Base-by-base conservation (phyloP, 306 rosid species). In the peach (Prunus persica) region DNA sequence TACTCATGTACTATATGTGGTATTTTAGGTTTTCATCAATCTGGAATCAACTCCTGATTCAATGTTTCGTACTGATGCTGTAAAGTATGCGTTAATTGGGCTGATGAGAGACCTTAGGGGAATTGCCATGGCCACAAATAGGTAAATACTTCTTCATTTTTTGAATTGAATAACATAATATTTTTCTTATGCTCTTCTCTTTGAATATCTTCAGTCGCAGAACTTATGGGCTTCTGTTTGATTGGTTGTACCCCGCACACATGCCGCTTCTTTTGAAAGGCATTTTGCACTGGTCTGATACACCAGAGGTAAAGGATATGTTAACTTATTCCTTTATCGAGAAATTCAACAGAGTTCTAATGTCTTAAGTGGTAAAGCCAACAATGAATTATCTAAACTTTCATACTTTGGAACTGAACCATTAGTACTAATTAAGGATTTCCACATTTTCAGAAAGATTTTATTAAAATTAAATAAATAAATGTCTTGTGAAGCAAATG, bases 81-180 rank as follows among this genome's bases (percentile, higher is more conserved):
- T 96, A 46, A 96, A 87, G 84, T 88, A 73, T 83, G 91, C 89
- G 56, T 87, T 96, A 73, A 89, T 96, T 76, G 99, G 98, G 78
- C 73, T 96, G 86, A 91, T 89, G 99, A 88, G 99, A 87, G 99
- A 96, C 78, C 98, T 96, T 57, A 86, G 98, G 83, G 99, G 99
- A 84, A 96, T 96, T 80, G 87, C 99, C 38, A 92, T 96, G 98
- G 98, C 99, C 60, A 89, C 99, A 82, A 92, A 89, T 77, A 96
- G 98, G 99, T 85, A 83, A 70, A 72, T 76, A 75, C 57, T 55
- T 46, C 28, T 38, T 57, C 56, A 64, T 73, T 69, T 81, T 79
- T 66, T 68, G 52, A 50, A 73, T 66, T 41, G 74, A 52, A 49
- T 76, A 55, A 41, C 9, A 34, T 32, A 74, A 76, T 71, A 60